Evolutionary conservation across 768 basidiomycete genomes (phyloP).

Genomic region (Hypholoma fasciculare): DNA sequence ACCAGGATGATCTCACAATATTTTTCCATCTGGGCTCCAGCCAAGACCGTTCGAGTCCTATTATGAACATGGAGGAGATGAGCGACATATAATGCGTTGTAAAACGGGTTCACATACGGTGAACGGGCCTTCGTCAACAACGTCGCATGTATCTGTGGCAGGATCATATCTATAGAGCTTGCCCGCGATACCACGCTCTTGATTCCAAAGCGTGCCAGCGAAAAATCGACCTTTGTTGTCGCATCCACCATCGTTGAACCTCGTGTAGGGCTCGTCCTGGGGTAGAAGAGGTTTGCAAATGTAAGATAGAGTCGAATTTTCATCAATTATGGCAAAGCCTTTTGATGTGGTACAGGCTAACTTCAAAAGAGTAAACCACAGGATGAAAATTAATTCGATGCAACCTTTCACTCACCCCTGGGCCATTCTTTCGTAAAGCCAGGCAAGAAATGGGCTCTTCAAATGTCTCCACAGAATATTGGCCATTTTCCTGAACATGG

Average conservation of each 20-base stretch:
- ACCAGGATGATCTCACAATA: conserved; percentile 41
- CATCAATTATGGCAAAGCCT: conserved; percentile 55
- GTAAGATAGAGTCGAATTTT: conserved; percentile 43
- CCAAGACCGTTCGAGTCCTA: conserved; percentile 68
- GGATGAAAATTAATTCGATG: neutral
- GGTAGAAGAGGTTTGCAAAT: conserved; percentile 51
- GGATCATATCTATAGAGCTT: conserved; percentile 63
- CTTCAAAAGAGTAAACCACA: conserved; percentile 28
- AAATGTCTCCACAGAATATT: conserved; percentile 47
- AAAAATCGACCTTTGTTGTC: conserved; percentile 65
- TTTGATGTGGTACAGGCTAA: conserved; percentile 58
- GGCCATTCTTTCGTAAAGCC: conserved; percentile 45
- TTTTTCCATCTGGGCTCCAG: conserved; percentile 62
- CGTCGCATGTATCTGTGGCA: conserved; percentile 37
- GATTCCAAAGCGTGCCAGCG: conserved; percentile 61
- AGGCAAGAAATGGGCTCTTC: conserved; percentile 59
- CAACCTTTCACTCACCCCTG: conserved; percentile 38
- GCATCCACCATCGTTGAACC: conserved; percentile 75
- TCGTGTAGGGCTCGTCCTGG: conserved; percentile 40
- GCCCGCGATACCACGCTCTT: conserved; percentile 51
- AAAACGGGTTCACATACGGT: conserved; percentile 41
- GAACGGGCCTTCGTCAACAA: conserved; percentile 65
- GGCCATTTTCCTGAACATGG: conserved; percentile 43
- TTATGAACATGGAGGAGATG: conserved; percentile 9
- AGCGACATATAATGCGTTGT: neutral